Base-by-base conservation (phyloP, 2,329 filamentous ascomycete genomes). In the Neofusicoccum kwambonambiense region DNA sequence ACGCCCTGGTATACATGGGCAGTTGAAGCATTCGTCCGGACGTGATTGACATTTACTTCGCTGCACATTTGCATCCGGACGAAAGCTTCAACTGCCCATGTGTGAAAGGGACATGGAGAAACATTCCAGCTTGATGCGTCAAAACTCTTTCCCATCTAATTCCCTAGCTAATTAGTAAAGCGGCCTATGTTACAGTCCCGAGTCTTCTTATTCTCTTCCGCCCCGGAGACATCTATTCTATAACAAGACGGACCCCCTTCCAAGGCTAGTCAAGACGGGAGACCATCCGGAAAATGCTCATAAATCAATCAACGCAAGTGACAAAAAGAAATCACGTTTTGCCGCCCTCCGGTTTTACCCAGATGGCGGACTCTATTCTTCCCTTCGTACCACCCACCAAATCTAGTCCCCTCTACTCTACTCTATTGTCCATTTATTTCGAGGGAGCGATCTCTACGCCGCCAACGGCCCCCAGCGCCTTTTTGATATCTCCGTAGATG, bases 401-500 rank as follows among this genome's bases (percentile, higher is more conserved):
- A 47, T 51, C 47, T 22, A 34, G 9, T 34, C 22, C 42, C 50
- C 27, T 39, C 31, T 37, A 39, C 27, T 49, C 57, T 47, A 61
- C 17, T 6, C 31, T 57, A 39, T 50, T 58, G 11, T 44, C 41
- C 44, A 17, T 51, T 19, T 64, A 58, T 58, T 64, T 58, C 4
- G 35, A 5, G 27, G 62, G 35, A 31, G 41, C 17, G 44, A 62
- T 52, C 39, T 65, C 47, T 17, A 67, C 69, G 51, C 65, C 60
- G 15, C 49, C 44, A 13, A 39, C 34, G 8, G 45, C 57, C 4
- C 68, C 67, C 27, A 67, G 45, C 1, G 83, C 79, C 79, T 88
- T 87, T 84, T 91, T 91, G 72, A 90, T 82, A 72, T 89, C 85
- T 79, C 90, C 92, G 77, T 96, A 96, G 80, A 96, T 96, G 75